These are phyloP conservation scores for Tolypocladium album DNA, from an alignment of 2,329 filamentous ascomycete genomes.

Conservation along the genomic window DNA sequence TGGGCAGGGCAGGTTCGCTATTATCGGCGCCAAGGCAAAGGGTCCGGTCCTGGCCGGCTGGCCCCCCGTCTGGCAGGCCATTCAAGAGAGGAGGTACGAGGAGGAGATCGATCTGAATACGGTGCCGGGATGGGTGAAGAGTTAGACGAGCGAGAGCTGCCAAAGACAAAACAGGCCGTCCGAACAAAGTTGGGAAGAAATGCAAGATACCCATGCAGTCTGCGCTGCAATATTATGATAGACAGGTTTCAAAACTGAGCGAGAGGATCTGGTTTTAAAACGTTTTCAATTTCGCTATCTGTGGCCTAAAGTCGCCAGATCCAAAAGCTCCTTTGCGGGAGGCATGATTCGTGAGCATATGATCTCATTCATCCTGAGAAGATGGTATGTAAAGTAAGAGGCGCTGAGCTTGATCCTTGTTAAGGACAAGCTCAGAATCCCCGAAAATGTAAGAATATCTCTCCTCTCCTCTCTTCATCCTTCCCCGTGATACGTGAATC, in stretches of 20 bases:
- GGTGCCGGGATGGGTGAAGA: slow-evolving; percentile 67
- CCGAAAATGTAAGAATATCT: not conserved
- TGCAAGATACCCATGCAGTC: not conserved
- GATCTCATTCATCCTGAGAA: not conserved
- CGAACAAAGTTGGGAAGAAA: not conserved
- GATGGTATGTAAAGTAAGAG: not conserved
- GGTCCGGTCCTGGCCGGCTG: slow-evolving; percentile 62
- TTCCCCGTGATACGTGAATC: slow-evolving; percentile 5
- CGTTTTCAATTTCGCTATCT: not conserved
- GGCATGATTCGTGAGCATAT: slow-evolving; percentile 3
- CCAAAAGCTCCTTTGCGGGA: not conserved
- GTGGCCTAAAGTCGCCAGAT: not conserved
- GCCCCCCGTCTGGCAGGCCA: slow-evolving; percentile 60
- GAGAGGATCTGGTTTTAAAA: not conserved
- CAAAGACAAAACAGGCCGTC: not conserved
- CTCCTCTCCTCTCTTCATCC: not conserved
- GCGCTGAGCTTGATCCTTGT: not conserved
- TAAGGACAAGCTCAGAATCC: not conserved
- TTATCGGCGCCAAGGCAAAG: slow-evolving; percentile 63
- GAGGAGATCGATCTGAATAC: slow-evolving; percentile 50
- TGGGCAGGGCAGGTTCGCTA: slow-evolving; percentile 64
- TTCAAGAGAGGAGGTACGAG: slow-evolving; percentile 48
- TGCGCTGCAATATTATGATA: not conserved
- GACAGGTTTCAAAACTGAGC: not conserved
- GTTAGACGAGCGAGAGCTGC: not conserved